Percentiles rank a stretch among this genome's conserved stretches.
Conservation (phyloP, 192 early-diverging fungal species). For the Obelidium mucronatum region DNA sequence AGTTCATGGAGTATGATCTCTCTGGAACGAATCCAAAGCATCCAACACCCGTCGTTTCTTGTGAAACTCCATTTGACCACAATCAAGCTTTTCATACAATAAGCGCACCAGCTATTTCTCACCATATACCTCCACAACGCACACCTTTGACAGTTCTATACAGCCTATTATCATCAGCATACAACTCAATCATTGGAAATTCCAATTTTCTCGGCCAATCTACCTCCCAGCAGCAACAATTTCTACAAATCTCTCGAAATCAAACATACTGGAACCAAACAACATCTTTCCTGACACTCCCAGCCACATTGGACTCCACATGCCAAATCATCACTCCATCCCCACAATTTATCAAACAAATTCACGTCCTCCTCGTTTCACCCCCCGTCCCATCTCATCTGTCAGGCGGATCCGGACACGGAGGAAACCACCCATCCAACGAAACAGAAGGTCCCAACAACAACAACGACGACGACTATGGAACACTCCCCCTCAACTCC, state of each 20-base stretch:
- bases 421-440: background rate
- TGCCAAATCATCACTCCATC: constrained; percentile 16
- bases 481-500: background rate
- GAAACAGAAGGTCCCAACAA: background rate
- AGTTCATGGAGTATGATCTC: constrained; percentile 12
- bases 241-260: background rate
- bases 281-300: background rate
- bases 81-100: too few relatives aligned
- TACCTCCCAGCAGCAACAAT: background rate
- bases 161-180: too few relatives aligned
- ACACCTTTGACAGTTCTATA: too few relatives aligned
- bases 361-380: constrained; percentile 6
- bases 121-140: too few relatives aligned
- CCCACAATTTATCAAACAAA: constrained; percentile 2
- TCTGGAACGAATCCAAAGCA: background rate
- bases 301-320: background rate
- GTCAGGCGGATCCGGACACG: constrained; percentile 14
- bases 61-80: constrained; percentile 11
- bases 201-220: too few relatives aligned
- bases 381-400: background rate
- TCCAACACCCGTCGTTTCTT: background rate
- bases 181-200: too few relatives aligned
- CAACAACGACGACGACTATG: background rate
- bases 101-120: too few relatives aligned
- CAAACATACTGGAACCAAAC: background rate